Evolutionary conservation across 2,329 filamentous ascomycete genomes (phyloP).

Genomic region (Alternaria sp.): DNA sequence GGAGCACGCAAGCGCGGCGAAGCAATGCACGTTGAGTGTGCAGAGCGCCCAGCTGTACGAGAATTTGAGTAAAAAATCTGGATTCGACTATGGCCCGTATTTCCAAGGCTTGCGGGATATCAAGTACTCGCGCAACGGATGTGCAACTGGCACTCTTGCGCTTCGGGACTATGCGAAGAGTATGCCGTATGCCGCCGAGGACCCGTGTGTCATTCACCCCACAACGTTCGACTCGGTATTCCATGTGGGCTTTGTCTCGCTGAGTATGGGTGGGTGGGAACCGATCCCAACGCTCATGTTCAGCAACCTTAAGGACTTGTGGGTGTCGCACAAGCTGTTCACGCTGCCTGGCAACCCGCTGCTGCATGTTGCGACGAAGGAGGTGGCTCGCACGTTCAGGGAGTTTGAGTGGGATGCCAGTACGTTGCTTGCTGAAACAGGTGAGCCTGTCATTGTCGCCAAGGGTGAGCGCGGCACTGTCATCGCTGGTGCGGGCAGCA

Average conservation of each 20-base stretch:
- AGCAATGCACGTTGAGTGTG: constrained; percentile 9
- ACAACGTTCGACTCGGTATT: constrained; percentile 8
- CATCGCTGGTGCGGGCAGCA: constrained; percentile 7
- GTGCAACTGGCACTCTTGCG: constrained; percentile 6
- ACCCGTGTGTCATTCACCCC: constrained; percentile 6
- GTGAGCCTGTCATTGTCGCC: constrained; percentile 8
- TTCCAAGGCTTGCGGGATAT: constrained; percentile 17
- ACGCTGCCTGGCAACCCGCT: constrained; percentile 3
- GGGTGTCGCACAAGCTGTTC: constrained; percentile 12
- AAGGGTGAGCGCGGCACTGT: constrained; percentile 10
- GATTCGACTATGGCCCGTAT: constrained; percentile 15
- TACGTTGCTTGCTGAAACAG: constrained; percentile 11
- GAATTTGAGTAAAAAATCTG: constrained; percentile 1
- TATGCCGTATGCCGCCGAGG: constrained; percentile 7
- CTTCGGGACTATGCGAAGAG: constrained; percentile 3
- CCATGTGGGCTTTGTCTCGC: constrained; percentile 7
- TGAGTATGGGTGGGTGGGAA: constrained; percentile 12
- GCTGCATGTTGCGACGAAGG: constrained; percentile 6
- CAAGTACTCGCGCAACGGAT: constrained; percentile 7
- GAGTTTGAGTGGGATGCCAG: constrained; percentile 15
- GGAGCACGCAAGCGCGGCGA: background rate
- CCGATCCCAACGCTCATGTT: constrained; percentile 6
- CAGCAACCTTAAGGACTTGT: constrained; percentile 6
- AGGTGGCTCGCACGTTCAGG: constrained; percentile 8
- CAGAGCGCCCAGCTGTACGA: constrained; percentile 15